Evolutionary conservation across 176 grass and related monocot species (phyloP).

Genomic region (Saccharum officinarum): DNA sequence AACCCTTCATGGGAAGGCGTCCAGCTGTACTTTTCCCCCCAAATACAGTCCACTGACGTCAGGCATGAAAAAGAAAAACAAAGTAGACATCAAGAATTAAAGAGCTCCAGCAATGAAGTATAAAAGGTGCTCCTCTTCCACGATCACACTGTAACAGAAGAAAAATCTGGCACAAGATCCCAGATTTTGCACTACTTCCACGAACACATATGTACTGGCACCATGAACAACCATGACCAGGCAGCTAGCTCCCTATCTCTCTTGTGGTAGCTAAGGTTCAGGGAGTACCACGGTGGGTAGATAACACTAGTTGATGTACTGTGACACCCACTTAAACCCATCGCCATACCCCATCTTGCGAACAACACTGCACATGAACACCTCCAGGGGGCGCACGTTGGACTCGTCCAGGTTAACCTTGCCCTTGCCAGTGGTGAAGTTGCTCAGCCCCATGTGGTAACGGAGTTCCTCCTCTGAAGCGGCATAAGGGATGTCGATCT

Average conservation of each 20-base stretch:
- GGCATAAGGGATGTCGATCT: conserved; percentile 78
- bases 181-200: conserved; percentile 27
- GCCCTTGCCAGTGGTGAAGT: conserved; percentile 84
- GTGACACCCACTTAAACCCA: conserved; percentile 83
- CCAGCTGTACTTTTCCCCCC: neutral
- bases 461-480: conserved; percentile 72
- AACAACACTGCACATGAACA: conserved; percentile 93
- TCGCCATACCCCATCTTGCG: conserved; percentile 91
- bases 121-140: neutral
- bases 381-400: conserved; percentile 70
- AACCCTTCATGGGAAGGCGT: neutral
- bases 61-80: neutral
- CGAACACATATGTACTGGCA: conserved; percentile 36
- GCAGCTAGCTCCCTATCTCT: conserved; percentile 8
- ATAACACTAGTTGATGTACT: conserved; percentile 69
- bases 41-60: neutral
- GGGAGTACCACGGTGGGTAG: neutral
- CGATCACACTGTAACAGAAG: conserved; percentile 6
- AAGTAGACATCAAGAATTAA: neutral
- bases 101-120: neutral
- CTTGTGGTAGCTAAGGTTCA: conserved; percentile 30
- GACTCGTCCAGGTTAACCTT: conserved; percentile 64
- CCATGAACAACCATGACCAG: conserved; percentile 26
- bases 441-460: conserved; percentile 70
- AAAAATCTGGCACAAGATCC: conserved; percentile 26